Percentiles rank a stretch among this genome's conserved stretches.
Conservation (phyloP, 2,329 filamentous ascomycete species). For the Capronia coronata region DNA sequence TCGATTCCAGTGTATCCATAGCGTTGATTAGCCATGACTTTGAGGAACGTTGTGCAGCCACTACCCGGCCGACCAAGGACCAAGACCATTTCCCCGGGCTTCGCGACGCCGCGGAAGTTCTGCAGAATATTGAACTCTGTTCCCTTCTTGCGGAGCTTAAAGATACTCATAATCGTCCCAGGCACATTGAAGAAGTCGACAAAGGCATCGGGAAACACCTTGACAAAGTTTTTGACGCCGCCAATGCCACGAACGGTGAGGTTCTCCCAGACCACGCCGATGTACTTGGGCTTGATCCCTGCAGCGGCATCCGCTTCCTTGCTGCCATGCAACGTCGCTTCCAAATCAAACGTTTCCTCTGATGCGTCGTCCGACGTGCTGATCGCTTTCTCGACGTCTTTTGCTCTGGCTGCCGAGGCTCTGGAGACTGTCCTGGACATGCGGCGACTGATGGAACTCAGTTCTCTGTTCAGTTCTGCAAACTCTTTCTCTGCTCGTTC, state of each 20-base stretch:
- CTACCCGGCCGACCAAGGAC: conserved; percentile 72
- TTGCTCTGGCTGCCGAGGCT: conserved; percentile 27
- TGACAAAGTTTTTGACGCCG: conserved; percentile 63
- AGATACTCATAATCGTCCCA: conserved; percentile 55
- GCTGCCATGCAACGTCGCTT: conserved; percentile 64
- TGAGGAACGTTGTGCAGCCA: conserved; percentile 64
- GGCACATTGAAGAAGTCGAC: conserved; percentile 69
- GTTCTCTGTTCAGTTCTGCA: conserved; percentile 36
- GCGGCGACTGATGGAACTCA: conserved; percentile 35
- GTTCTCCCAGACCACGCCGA: conserved; percentile 70
- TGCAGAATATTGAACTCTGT: conserved; percentile 67
- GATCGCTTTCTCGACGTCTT: conserved; percentile 56
- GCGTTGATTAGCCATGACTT: conserved; percentile 61
- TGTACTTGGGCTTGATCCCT: conserved; percentile 73
- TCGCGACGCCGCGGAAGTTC: conserved; percentile 59
- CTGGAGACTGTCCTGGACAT: conserved; percentile 34
- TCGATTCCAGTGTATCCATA: conserved; percentile 55
- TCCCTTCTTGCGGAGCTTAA: conserved; percentile 62
- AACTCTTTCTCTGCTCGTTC: conserved; percentile 43
- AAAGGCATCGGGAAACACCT: conserved; percentile 72
- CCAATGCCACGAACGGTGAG: conserved; percentile 70
- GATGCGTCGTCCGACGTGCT: conserved; percentile 41
- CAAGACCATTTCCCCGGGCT: conserved; percentile 82
- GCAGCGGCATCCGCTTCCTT: conserved; percentile 65
- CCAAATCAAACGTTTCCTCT: conserved; percentile 65